Evolutionary conservation across 2,329 filamentous ascomycete species (phyloP).

Genomic region (Penicillium brasilianum): DNA sequence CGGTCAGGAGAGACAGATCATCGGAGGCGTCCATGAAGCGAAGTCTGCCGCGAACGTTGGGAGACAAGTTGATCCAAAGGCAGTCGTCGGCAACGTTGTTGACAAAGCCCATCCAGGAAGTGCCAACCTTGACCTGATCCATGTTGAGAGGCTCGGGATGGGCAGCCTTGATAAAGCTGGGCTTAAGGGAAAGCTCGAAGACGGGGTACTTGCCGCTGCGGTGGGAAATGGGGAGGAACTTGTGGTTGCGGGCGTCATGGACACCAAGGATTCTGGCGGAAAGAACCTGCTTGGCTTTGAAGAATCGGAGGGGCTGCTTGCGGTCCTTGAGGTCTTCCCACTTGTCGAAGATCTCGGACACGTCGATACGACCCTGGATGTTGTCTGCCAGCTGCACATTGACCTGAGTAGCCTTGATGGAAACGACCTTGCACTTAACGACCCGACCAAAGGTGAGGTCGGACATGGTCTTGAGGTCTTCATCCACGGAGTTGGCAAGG

Average conservation of each 20-base stretch:
- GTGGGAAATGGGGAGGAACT: slow-evolving; percentile 90
- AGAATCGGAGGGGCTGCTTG: slow-evolving; percentile 77
- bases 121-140: slow-evolving; percentile 73
- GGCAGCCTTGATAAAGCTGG: slow-evolving; percentile 58
- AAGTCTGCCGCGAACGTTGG: slow-evolving; percentile 83
- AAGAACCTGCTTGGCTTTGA: slow-evolving; percentile 72
- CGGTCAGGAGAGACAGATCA: slow-evolving; percentile 76
- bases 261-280: slow-evolving; percentile 80
- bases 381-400: slow-evolving; percentile 89
- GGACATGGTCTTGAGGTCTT: slow-evolving; percentile 65
- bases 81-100: slow-evolving; percentile 83
- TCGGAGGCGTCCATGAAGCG: slow-evolving; percentile 83
- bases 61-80: slow-evolving; percentile 89
- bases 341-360: slow-evolving; percentile 85
- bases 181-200: slow-evolving; percentile 84
- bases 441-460: slow-evolving; percentile 76
- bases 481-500: slow-evolving; percentile 67
- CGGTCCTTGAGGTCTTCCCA: slow-evolving; percentile 86
- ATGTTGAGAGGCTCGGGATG: slow-evolving; percentile 70
- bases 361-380: slow-evolving; percentile 88
- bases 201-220: slow-evolving; percentile 77
- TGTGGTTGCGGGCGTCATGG: slow-evolving; percentile 87
- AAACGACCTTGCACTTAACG: slow-evolving; percentile 77
- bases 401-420: slow-evolving; percentile 87
- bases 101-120: slow-evolving; percentile 79